Conservation (phyloP, 2,329 filamentous ascomycete genomes). For the Epichloe hybrida region DNA sequence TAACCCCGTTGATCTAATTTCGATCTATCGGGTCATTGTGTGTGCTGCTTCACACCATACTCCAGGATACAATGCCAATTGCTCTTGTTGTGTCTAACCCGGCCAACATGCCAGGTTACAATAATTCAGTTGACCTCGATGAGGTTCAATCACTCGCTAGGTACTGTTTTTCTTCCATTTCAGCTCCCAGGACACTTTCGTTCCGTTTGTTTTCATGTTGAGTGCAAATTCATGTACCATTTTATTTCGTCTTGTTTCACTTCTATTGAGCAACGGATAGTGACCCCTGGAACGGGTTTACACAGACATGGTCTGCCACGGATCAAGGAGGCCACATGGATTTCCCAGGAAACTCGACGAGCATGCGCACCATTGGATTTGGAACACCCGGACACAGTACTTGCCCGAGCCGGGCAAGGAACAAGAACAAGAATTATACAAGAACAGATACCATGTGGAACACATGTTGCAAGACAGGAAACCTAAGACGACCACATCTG, state of each 20-base stretch:
- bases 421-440: not conserved
- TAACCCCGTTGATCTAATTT: constrained; percentile 3
- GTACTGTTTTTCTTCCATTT: constrained; percentile 42
- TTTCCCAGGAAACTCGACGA: not conserved
- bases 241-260: constrained; percentile 15
- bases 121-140: constrained; percentile 38
- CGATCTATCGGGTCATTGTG: constrained; percentile 2
- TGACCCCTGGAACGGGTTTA: not conserved
- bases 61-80: constrained; percentile 28
- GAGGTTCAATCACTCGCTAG: constrained; percentile 47
- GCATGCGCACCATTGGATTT: not conserved
- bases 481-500: not conserved
- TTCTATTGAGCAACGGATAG: constrained; percentile 5
- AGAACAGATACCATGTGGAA: not conserved
- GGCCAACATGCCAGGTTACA: constrained; percentile 41
- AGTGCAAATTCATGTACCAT: constrained; percentile 8
- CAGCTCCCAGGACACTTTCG: constrained; percentile 27
- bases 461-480: constrained; percentile 3
- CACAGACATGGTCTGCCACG: not conserved
- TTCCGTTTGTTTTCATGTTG: constrained; percentile 10
- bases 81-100: constrained; percentile 33
- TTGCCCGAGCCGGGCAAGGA: constrained; percentile 8
- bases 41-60: constrained; percentile 2
- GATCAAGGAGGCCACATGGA: not conserved
- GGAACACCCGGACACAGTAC: constrained; percentile 4